phyloP scores from a whole-genome alignment of 2,329 filamentous ascomycete genomes.

The Exophiala phaeomuriformis region DNA sequence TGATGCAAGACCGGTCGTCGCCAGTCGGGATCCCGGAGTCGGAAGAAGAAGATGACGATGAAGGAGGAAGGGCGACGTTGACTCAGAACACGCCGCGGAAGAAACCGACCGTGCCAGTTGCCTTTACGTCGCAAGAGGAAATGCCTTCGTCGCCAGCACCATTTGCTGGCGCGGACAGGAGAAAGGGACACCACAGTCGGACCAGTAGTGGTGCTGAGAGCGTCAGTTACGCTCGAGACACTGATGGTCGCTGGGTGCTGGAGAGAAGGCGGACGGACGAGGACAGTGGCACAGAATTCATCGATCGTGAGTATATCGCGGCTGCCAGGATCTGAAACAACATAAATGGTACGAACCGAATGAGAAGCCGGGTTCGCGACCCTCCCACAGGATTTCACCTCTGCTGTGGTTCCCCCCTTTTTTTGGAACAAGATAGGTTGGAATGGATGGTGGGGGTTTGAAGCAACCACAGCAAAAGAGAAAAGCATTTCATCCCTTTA shows the following conservation, averaged over 20 bases:
- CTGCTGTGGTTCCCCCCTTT: no score
- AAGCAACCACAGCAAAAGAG: no score
- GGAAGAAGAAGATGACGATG: conserved; percentile 27
- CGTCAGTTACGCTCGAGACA: conserved; percentile 32
- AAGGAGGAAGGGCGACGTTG: conserved; percentile 22
- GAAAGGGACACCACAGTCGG: conserved; percentile 30
- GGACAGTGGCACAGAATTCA: conserved; percentile 31
- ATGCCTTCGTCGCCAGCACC: conserved; percentile 11
- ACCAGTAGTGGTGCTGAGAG: conserved; percentile 33
- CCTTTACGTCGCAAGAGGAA: conserved; percentile 22
- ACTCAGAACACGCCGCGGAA: conserved; percentile 28
- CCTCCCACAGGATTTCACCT: no score
- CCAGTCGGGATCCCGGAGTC: conserved; percentile 26
- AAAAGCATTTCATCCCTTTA: no score
- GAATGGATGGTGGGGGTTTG: no score
- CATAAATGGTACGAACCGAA: no score
- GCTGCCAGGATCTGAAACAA: conserved; percentile 27
- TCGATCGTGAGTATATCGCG: conserved; percentile 30
- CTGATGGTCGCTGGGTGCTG: conserved; percentile 33
- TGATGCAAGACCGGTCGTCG: conserved; percentile 17
- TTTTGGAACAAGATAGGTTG: no score
- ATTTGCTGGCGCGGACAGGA: conserved; percentile 5
- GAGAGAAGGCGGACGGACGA: conserved; percentile 33
- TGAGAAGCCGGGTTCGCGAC: no score
- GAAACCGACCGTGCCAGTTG: conserved; percentile 12